Conservation (phyloP, 108 stramenopile species). For the Cyclotella atomus region DNA sequence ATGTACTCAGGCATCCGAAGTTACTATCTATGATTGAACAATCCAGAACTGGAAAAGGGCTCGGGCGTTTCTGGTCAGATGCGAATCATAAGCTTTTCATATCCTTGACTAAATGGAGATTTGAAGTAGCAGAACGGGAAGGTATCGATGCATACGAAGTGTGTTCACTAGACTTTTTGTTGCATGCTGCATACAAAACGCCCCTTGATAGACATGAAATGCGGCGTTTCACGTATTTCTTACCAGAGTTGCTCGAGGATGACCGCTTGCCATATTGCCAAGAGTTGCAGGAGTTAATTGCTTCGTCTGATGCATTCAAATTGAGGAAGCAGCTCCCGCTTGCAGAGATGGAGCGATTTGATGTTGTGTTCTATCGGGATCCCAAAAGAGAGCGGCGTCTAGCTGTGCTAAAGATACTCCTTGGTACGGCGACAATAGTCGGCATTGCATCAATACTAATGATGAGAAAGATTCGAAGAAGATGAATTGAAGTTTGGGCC, state of each 20-base stretch:
- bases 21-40: constrained; percentile 54
- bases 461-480: not conserved
- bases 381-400: not conserved
- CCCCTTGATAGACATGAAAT: constrained; percentile 46
- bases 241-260: constrained; percentile 54
- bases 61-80: constrained; percentile 51
- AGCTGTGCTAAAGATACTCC: not conserved
- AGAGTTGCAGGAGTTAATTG: constrained; percentile 21
- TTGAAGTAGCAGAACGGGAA: constrained; percentile 45
- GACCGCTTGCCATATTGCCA: constrained; percentile 30
- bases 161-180: constrained; percentile 71
- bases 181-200: constrained; percentile 53
- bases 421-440: not conserved
- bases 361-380: constrained; percentile 16
- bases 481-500: too few relatives aligned
- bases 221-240: constrained; percentile 45
- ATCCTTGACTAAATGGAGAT: constrained; percentile 63
- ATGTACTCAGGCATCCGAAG: constrained; percentile 38
- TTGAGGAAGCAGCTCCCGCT: constrained; percentile 6
- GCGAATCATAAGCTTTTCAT: constrained; percentile 63
- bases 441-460: not conserved
- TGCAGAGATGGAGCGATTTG: constrained; percentile 10
- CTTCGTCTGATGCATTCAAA: constrained; percentile 12
- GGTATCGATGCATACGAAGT: constrained; percentile 46
- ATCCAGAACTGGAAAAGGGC: constrained; percentile 30